Conservation (phyloP, 2,329 filamentous ascomycete genomes). For the Fusarium euwallaceae region DNA sequence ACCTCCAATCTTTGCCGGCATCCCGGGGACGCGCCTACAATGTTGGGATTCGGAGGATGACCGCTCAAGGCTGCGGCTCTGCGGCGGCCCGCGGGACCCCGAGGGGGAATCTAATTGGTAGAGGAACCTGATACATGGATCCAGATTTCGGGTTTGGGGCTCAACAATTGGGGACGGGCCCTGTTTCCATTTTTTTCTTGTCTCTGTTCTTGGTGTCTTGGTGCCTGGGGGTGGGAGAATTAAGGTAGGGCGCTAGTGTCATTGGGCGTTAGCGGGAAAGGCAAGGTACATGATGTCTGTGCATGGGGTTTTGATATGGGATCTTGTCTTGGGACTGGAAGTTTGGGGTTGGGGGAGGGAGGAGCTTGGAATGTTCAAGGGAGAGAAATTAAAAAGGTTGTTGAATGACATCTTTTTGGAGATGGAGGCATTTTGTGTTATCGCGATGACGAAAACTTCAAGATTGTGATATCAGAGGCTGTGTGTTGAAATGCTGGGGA, state of each 20-base stretch:
- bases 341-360: constrained; percentile 7
- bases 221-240: constrained; percentile 23
- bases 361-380: constrained; percentile 8
- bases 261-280: constrained; percentile 26
- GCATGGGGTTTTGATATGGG: neutral
- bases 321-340: neutral
- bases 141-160: constrained; percentile 36
- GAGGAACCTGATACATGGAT: neutral
- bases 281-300: neutral
- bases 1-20: neutral
- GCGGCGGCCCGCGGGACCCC: constrained; percentile 12
- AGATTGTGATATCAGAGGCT: neutral
- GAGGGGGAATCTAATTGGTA: constrained; percentile 34
- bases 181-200: constrained; percentile 21
- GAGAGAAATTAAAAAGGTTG: neutral
- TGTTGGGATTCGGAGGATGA: constrained; percentile 46
- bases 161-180: constrained; percentile 50
- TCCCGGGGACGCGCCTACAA: constrained; percentile 14
- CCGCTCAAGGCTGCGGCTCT: constrained; percentile 45
- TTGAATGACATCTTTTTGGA: neutral
- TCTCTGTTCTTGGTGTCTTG: neutral
- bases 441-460: constrained; percentile 3
- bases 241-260: constrained; percentile 41
- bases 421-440: neutral
- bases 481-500: constrained; percentile 6